Evolutionary conservation across 108 stramenopile genomes (phyloP).

Genomic region (Nitzschia putrida): DNA sequence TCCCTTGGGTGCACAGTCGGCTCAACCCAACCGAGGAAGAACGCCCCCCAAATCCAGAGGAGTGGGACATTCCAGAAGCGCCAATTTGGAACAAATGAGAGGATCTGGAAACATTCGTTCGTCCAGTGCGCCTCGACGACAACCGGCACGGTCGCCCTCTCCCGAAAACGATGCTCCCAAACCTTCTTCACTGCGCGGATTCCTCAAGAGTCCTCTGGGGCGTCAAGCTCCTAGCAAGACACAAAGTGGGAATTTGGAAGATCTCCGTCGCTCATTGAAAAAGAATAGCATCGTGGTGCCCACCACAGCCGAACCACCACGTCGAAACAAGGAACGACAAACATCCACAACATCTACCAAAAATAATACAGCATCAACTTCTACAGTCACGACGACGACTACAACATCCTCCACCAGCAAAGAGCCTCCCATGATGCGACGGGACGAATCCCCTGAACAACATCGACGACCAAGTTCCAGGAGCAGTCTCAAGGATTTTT

Average conservation of each 20-base stretch:
- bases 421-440: too few relatives aligned
- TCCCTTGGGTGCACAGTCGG: not conserved
- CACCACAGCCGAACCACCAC: not conserved
- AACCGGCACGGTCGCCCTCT: not conserved
- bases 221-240: not conserved
- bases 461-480: not conserved
- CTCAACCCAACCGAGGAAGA: not conserved
- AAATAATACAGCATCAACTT: too few relatives aligned
- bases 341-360: too few relatives aligned
- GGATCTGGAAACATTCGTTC: not conserved
- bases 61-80: constrained; percentile 12
- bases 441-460: not conserved
- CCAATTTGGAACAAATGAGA: constrained; percentile 13
- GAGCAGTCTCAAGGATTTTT: constrained; percentile 7
- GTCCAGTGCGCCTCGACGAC: constrained; percentile 2
- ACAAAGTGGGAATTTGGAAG: constrained; percentile 4
- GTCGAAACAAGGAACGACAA: not conserved
- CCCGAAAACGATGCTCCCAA: not conserved
- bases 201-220: not conserved
- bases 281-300: not conserved
- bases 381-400: too few relatives aligned
- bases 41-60: not conserved
- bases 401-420: too few relatives aligned
- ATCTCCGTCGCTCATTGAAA: not conserved
- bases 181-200: constrained; percentile 5